phyloP scores from a whole-genome alignment of 345 rosid genomes.

The Punica granatum region DNA sequence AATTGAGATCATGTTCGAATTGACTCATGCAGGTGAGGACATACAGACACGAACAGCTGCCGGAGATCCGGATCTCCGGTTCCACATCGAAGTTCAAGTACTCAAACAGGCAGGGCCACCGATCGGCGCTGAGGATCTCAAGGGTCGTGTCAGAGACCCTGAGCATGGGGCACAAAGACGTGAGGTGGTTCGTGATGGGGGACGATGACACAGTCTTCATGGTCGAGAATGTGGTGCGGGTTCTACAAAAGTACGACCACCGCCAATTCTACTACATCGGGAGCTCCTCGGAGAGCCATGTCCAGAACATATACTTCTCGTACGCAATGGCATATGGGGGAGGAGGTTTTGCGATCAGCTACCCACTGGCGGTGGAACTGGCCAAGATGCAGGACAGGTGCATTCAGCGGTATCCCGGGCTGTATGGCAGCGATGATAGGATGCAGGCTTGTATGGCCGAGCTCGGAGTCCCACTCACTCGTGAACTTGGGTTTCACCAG shows the following conservation, averaged over 20 bases:
- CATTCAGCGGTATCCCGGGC: slow-evolving; percentile 2
- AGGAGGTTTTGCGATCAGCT: slow-evolving; percentile 6
- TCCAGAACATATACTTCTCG: slow-evolving; percentile 7
- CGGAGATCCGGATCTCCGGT: slow-evolving; percentile 51
- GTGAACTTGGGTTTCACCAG: slow-evolving; percentile 9
- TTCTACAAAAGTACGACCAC: slow-evolving; percentile 7
- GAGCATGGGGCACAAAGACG: slow-evolving; percentile 48
- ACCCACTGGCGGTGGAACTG: slow-evolving; percentile 6
- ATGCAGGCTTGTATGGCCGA: slow-evolving; percentile 12
- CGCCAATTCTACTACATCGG: slow-evolving; percentile 8
- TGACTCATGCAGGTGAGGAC: slow-evolving; percentile 19
- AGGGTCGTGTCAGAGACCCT: slow-evolving; percentile 68
- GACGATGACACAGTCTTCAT: slow-evolving; percentile 9
- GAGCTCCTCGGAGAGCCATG: slow-evolving; percentile 8
- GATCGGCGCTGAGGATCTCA: slow-evolving; percentile 71
- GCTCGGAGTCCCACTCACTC: slow-evolving; percentile 7
- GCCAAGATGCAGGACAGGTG: slow-evolving; percentile 13
- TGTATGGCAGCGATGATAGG: slow-evolving; percentile 9
- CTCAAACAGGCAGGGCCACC: slow-evolving; percentile 51
- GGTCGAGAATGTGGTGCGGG: slow-evolving; percentile 6
- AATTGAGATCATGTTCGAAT: not conserved
- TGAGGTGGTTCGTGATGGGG: slow-evolving; percentile 10
- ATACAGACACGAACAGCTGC: slow-evolving; percentile 36
- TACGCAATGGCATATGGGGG: slow-evolving; percentile 9
- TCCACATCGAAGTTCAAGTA: slow-evolving; percentile 66